A percentile compares a stretch with the other conserved stretches of the same genome.
Evolutionary conservation across 345 rosid genomes (phyloP).

Genomic region (Rhodomyrtus tomentosa): DNA sequence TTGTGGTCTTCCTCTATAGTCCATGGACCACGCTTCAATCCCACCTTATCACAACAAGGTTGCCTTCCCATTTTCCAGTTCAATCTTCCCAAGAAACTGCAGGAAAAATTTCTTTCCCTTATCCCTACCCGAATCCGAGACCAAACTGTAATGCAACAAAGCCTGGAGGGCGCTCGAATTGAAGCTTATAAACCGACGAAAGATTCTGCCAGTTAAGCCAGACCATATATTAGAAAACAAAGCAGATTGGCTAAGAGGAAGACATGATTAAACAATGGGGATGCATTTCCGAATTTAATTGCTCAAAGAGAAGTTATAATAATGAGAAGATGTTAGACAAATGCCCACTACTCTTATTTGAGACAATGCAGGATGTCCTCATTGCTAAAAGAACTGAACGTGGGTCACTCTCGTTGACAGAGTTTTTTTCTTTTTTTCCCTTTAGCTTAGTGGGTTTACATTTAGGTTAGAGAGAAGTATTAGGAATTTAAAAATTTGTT

Average conservation of each 20-base stretch:
- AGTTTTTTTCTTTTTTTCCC: neutral
- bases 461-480: neutral
- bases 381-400: conserved; percentile 10
- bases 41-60: conserved; percentile 94
- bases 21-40: conserved; percentile 96
- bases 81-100: neutral
- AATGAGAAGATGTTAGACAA: conserved; percentile 2
- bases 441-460: neutral
- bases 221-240: neutral
- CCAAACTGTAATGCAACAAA: neutral
- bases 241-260: neutral
- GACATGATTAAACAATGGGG: neutral
- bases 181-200: neutral
- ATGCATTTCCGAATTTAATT: neutral
- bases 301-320: neutral
- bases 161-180: neutral
- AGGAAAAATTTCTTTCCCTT: neutral
- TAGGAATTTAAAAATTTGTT: neutral
- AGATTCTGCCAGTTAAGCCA: neutral
- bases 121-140: neutral
- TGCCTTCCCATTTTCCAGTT: conserved; percentile 53
- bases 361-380: conserved; percentile 10
- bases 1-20: conserved; percentile 91
- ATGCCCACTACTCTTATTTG: conserved; percentile 4
- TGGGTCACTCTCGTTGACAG: conserved; percentile 30